Evolutionary conservation across 2,329 filamentous ascomycete species (phyloP).

Genomic region (Penicillium freii): DNA sequence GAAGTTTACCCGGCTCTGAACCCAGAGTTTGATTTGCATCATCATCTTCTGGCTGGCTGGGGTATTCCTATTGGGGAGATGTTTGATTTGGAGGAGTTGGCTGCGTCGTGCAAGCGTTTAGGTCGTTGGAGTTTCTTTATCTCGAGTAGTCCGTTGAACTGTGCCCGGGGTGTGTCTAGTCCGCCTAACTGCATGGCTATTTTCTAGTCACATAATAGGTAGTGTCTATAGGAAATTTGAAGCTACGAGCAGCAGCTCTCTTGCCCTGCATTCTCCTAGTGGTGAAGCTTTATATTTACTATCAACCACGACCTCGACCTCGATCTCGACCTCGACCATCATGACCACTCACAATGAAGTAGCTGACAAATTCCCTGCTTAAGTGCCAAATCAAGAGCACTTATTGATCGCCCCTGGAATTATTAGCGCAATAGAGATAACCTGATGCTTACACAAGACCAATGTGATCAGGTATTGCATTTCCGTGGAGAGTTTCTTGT

Average conservation of each 20-base stretch:
- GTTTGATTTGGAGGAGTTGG: slow-evolving; percentile 41
- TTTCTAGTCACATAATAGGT: slow-evolving; percentile 28
- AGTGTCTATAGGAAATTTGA: neutral
- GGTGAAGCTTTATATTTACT: too few relatives aligned
- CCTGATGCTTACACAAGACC: too few relatives aligned
- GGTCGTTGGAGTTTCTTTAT: slow-evolving; percentile 41
- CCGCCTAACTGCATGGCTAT: slow-evolving; percentile 47
- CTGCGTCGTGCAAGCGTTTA: slow-evolving; percentile 32
- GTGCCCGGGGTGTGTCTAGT: slow-evolving; percentile 40
- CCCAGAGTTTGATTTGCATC: slow-evolving; percentile 37
- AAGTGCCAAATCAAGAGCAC: too few relatives aligned
- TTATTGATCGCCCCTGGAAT: too few relatives aligned
- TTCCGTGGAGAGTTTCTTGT: slow-evolving; percentile 34
- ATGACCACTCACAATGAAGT: too few relatives aligned
- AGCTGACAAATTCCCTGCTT: too few relatives aligned
- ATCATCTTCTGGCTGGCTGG: slow-evolving; percentile 39
- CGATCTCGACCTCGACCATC: too few relatives aligned
- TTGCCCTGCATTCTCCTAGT: too few relatives aligned
- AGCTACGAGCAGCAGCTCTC: too few relatives aligned
- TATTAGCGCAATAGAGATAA: too few relatives aligned
- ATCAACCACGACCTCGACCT: too few relatives aligned
- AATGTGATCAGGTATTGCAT: neutral
- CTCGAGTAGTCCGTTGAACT: slow-evolving; percentile 43
- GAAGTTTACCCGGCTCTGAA: slow-evolving; percentile 50
- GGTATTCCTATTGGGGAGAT: slow-evolving; percentile 42